Evolutionary conservation across 2,329 filamentous ascomycete species (phyloP).

Genomic region (Aspergillus pseudotamarii): DNA sequence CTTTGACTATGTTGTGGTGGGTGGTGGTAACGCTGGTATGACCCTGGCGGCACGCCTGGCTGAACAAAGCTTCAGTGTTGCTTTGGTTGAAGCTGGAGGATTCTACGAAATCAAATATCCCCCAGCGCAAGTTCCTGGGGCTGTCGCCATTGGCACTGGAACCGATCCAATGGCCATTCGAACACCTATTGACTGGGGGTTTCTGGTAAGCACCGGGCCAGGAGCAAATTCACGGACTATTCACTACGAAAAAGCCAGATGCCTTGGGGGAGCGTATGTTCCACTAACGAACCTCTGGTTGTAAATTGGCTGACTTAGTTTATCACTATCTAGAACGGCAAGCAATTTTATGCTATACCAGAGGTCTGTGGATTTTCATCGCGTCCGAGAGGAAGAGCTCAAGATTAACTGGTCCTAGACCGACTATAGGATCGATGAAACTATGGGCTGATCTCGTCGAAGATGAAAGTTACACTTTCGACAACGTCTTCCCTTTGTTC

Average conservation of each 20-base stretch:
- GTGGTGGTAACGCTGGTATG: constrained; percentile 43
- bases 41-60: constrained; percentile 56
- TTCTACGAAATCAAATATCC: constrained; percentile 59
- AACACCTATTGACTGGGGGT: constrained; percentile 56
- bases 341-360: constrained; percentile 41
- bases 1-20: constrained; percentile 38
- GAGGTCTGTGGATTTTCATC: constrained; percentile 15
- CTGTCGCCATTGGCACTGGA: constrained; percentile 26
- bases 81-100: constrained; percentile 45
- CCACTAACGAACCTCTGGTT: neutral
- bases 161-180: constrained; percentile 17
- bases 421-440: constrained; percentile 30
- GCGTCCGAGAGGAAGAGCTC: neutral
- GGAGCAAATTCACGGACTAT: constrained; percentile 46
- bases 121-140: constrained; percentile 49
- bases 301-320: neutral
- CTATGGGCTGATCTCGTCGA: constrained; percentile 37
- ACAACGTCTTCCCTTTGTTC: constrained; percentile 34
- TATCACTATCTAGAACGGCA: constrained; percentile 27
- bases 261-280: constrained; percentile 33
- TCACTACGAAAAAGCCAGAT: constrained; percentile 34
- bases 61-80: constrained; percentile 47
- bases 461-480: constrained; percentile 36
- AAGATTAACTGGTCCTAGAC: constrained; percentile 19
- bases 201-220: constrained; percentile 49